A percentile compares a stretch with the other conserved stretches of the same genome.
These are phyloP conservation scores for Vicia faba DNA, from an alignment of 306 rosid genomes.

Conservation along the genomic window DNA sequence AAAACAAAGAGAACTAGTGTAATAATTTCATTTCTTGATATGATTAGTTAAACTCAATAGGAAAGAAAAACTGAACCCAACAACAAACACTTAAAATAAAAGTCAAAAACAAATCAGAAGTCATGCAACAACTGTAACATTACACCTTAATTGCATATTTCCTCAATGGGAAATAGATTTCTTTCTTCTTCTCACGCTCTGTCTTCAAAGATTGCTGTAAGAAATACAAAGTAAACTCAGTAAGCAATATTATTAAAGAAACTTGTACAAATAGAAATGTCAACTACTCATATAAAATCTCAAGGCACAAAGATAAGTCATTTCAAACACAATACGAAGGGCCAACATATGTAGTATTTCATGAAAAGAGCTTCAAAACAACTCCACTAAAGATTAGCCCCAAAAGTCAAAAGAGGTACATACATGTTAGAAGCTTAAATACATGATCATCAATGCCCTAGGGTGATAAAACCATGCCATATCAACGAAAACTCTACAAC, in stretches of 20 bases:
- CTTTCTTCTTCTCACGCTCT: conserved; percentile 54
- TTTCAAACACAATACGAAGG: not conserved
- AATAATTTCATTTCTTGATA: not conserved
- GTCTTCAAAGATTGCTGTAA: conserved; percentile 59
- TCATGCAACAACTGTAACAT: conserved; percentile 1
- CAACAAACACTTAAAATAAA: not conserved
- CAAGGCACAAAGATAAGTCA: not conserved
- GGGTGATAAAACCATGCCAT: too few species aligned
- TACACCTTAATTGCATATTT: conserved; percentile 67
- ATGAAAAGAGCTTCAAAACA: conserved; percentile 5
- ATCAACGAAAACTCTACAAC: not conserved
- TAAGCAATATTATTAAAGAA: not conserved
- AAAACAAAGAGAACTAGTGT: not conserved
- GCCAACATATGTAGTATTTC: not conserved
- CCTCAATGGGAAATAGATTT: conserved; percentile 63
- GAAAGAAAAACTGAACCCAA: not conserved
- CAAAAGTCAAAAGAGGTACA: not conserved
- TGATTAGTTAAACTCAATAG: conserved; percentile 1
- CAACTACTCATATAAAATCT: not conserved
- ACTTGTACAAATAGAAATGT: not conserved
- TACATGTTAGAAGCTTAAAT: too few species aligned
- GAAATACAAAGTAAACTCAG: conserved; percentile 16
- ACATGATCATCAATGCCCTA: too few species aligned
- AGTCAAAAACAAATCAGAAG: conserved; percentile 3
- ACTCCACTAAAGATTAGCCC: not conserved